A percentile compares a stretch with the other conserved stretches of the same genome.
Evolutionary conservation across 805 yeast genomes (phyloP).

Genomic region (Dipodascus geniculatus): DNA sequence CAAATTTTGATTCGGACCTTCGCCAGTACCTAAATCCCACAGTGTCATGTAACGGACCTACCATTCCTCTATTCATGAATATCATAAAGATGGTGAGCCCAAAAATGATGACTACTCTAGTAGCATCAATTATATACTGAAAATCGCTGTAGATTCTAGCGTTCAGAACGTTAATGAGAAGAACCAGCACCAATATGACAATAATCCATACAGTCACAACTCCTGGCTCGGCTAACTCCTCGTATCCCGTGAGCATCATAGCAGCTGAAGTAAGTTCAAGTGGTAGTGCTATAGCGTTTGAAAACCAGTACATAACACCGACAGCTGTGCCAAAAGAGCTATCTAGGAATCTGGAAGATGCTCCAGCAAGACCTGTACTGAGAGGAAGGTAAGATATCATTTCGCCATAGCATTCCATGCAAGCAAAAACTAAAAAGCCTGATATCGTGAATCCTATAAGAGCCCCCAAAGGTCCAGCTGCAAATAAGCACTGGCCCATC

Average conservation of each 20-base stretch:
- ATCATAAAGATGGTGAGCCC: slow-evolving; percentile 38
- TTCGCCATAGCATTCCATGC: slow-evolving; percentile 68
- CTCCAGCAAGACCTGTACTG: slow-evolving; percentile 68
- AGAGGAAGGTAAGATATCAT: slow-evolving; percentile 70
- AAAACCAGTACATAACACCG: slow-evolving; percentile 65
- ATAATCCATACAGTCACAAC: slow-evolving; percentile 52
- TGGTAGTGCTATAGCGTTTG: slow-evolving; percentile 62
- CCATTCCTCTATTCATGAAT: slow-evolving; percentile 48
- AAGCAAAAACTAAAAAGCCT: slow-evolving; percentile 53
- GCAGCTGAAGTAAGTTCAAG: slow-evolving; percentile 75
- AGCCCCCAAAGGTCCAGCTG: slow-evolving; percentile 71
- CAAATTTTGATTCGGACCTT: slow-evolving; percentile 35
- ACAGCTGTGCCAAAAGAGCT: slow-evolving; percentile 49
- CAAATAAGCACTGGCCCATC: slow-evolving; percentile 60
- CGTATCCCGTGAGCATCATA: slow-evolving; percentile 60
- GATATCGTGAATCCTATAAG: slow-evolving; percentile 52
- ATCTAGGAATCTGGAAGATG: slow-evolving; percentile 57
- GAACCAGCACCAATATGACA: slow-evolving; percentile 37
- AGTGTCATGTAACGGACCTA: slow-evolving; percentile 30
- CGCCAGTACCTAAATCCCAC: slow-evolving; percentile 71
- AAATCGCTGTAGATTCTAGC: slow-evolving; percentile 67
- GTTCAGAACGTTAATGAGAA: slow-evolving; percentile 48
- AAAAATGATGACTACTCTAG: slow-evolving; percentile 34
- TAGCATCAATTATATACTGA: slow-evolving; percentile 48
- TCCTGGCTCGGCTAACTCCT: slow-evolving; percentile 39